Percentiles rank a stretch among this genome's conserved stretches.
Evolutionary conservation across 2,329 filamentous ascomycete species (phyloP).

Genomic region (Microdochium bolleyi): DNA sequence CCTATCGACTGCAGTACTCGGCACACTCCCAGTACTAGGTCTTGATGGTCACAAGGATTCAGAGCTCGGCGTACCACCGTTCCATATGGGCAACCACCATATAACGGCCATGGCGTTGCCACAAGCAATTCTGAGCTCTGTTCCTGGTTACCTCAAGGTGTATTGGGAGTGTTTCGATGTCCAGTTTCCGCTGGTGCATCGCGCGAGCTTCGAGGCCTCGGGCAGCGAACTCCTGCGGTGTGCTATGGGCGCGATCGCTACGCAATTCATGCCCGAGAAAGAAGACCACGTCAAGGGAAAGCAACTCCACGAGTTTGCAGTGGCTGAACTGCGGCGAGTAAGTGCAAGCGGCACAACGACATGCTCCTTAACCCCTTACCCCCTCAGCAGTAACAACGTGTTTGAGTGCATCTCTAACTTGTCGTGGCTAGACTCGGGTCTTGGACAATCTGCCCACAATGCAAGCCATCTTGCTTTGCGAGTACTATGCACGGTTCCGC

Average conservation of each 20-base stretch:
- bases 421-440: neutral
- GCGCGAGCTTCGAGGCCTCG: constrained; percentile 31
- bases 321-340: constrained; percentile 40
- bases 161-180: constrained; percentile 46
- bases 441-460: neutral
- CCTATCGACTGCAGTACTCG: constrained; percentile 29
- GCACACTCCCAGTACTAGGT: neutral
- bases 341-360: constrained; percentile 17
- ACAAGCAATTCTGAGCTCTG: constrained; percentile 27
- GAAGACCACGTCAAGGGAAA: constrained; percentile 42
- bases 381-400: no score
- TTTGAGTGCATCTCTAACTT: neutral
- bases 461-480: neutral
- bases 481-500: constrained; percentile 34
- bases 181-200: constrained; percentile 42
- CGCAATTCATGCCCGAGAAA: constrained; percentile 38
- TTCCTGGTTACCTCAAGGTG: constrained; percentile 41
- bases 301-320: constrained; percentile 42
- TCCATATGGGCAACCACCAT: neutral
- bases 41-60: neutral
- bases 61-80: constrained; percentile 18
- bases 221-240: constrained; percentile 37
- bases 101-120: constrained; percentile 11
- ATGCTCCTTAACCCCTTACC: no score
- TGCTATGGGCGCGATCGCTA: constrained; percentile 50